Conservation (phyloP, 1,284 basidiomycete genomes). For the Cryptococcus jaspeensis region DNA sequence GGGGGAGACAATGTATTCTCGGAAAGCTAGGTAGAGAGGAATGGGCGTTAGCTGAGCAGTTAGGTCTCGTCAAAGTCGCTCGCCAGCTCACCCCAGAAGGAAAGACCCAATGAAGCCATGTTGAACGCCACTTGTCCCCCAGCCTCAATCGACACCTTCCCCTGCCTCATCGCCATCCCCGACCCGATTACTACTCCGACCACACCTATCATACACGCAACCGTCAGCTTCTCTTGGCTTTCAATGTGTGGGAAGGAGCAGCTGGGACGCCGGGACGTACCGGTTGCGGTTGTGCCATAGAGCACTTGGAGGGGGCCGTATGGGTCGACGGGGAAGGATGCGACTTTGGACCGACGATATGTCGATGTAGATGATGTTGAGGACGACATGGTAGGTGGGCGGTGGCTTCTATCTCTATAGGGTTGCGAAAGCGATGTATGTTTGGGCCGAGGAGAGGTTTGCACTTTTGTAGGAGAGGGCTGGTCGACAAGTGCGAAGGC, state of each 20-base stretch:
- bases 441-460: no score
- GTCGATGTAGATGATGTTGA: slow-evolving; percentile 1
- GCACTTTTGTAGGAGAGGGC: no score
- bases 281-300: slow-evolving; percentile 27
- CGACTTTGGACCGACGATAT: background rate
- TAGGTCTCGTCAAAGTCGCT: no score
- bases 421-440: no score
- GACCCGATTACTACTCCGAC: slow-evolving; percentile 38
- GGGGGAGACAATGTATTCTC: slow-evolving; percentile 50
- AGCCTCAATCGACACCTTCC: slow-evolving; percentile 33
- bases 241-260: background rate
- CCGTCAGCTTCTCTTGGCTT: background rate
- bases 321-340: slow-evolving; percentile 30
- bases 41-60: background rate
- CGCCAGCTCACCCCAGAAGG: slow-evolving; percentile 45
- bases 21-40: slow-evolving; percentile 21
- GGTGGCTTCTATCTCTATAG: no score
- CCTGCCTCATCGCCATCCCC: slow-evolving; percentile 30
- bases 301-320: slow-evolving; percentile 36
- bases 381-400: slow-evolving; percentile 1
- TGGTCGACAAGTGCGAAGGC: no score
- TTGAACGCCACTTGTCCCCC: slow-evolving; percentile 42
- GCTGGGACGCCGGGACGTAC: slow-evolving; percentile 11
- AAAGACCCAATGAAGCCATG: slow-evolving; percentile 33
- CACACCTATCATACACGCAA: slow-evolving; percentile 14